These are phyloP conservation scores for Podospora anserina DNA, from an alignment of 495 filamentous ascomycete genomes.

Conservation along the genomic window DNA sequence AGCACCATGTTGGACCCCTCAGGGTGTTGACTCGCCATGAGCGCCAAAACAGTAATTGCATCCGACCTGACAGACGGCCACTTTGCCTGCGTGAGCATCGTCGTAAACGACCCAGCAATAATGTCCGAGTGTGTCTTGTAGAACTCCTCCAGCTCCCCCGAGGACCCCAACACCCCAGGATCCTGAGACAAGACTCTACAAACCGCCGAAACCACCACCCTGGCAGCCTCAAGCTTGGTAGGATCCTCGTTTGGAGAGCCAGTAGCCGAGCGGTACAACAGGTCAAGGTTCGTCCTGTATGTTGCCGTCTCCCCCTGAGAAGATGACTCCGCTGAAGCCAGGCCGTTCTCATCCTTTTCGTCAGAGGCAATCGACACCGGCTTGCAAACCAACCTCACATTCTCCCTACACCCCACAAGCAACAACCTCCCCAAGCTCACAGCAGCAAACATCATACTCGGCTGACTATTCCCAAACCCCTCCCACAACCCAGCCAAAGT, in stretches of 20 bases:
- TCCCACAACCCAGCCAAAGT: constrained; percentile 58
- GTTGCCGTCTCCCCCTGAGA: too few species aligned
- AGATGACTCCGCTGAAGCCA: too few species aligned
- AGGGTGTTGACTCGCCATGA: constrained; percentile 56
- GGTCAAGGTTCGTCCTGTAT: background rate
- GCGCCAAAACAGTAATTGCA: constrained; percentile 68
- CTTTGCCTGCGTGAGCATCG: constrained; percentile 63
- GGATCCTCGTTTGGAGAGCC: constrained; percentile 47
- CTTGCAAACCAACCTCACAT: constrained; percentile 50
- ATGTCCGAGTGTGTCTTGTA: constrained; percentile 47
- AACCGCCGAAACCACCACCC: background rate
- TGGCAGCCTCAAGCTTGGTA: constrained; percentile 68
- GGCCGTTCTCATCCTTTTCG: background rate
- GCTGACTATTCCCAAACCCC: constrained; percentile 48
- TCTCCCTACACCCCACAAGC: constrained; percentile 55
- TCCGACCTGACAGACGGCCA: constrained; percentile 70
- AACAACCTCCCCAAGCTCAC: constrained; percentile 66
- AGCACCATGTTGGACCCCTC: constrained; percentile 50
- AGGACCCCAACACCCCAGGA: background rate
- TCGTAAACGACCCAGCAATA: constrained; percentile 54
- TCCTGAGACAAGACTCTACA: background rate
- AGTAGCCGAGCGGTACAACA: background rate
- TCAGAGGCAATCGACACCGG: background rate
- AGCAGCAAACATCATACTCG: constrained; percentile 68
- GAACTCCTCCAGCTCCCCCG: constrained; percentile 31